These are phyloP conservation scores for Taphrina wiesneri DNA, from an alignment of 1,139 yeast genomes.

Conservation along the genomic window DNA sequence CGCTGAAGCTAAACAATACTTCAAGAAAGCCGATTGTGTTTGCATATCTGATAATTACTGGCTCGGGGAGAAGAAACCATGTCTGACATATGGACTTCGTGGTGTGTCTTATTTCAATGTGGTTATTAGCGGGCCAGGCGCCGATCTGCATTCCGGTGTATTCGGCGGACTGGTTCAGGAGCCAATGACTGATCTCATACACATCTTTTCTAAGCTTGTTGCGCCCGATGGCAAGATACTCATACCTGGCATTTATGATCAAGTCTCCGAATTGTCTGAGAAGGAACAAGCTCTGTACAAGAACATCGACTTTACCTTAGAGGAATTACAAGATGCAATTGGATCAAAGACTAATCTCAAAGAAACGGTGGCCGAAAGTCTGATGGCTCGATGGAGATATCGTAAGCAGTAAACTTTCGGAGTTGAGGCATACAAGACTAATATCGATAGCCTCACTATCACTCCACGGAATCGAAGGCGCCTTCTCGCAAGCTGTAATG, in stretches of 20 bases:
- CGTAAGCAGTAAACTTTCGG: not conserved
- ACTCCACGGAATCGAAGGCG: slow-evolving; percentile 96
- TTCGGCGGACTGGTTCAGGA: slow-evolving; percentile 98
- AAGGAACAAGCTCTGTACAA: slow-evolving; percentile 78
- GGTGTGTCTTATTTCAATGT: slow-evolving; percentile 94
- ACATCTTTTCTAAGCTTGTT: slow-evolving; percentile 69
- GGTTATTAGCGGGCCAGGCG: slow-evolving; percentile 76
- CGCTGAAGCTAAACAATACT: slow-evolving; percentile 73
- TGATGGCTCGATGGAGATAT: slow-evolving; percentile 96
- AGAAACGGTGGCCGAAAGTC: slow-evolving; percentile 72
- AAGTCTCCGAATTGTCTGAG: slow-evolving; percentile 86
- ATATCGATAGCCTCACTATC: slow-evolving; percentile 65
- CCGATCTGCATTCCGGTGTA: slow-evolving; percentile 95
- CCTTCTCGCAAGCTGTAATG: slow-evolving; percentile 57
- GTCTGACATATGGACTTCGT: slow-evolving; percentile 92
- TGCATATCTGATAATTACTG: slow-evolving; percentile 97
- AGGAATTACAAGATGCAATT: slow-evolving; percentile 81
- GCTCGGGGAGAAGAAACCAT: slow-evolving; percentile 97
- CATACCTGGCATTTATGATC: slow-evolving; percentile 84
- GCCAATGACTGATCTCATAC: slow-evolving; percentile 91
- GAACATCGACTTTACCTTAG: slow-evolving; percentile 77
- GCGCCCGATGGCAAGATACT: slow-evolving; percentile 70
- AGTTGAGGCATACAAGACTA: slow-evolving; percentile 51
- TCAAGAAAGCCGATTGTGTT: slow-evolving; percentile 86
- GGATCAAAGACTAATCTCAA: slow-evolving; percentile 84